Evolutionary conservation across 2,329 filamentous ascomycete species (phyloP).

Genomic region (Cladosporium sp.): DNA sequence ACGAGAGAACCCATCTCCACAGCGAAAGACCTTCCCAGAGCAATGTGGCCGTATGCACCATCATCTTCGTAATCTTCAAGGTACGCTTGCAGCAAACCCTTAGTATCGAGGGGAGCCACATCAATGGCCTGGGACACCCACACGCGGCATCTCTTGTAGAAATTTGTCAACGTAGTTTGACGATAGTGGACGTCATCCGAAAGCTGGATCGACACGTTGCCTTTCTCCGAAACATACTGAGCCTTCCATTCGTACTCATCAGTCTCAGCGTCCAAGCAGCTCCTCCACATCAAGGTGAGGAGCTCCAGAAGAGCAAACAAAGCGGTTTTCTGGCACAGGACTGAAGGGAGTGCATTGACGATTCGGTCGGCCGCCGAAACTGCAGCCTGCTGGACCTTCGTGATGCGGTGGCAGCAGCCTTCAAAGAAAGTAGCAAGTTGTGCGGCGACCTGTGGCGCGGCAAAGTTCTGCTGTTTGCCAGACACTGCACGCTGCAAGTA

Average conservation of each 20-base stretch:
- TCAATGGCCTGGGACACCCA: conserved; percentile 82
- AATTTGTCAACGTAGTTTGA: conserved; percentile 68
- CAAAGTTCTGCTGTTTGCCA: conserved; percentile 70
- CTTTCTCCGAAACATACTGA: conserved; percentile 70
- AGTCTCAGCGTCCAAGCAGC: conserved; percentile 88
- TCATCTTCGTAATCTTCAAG: conserved; percentile 93
- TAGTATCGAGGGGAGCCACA: conserved; percentile 85
- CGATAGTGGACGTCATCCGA: conserved; percentile 88
- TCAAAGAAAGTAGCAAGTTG: conserved; percentile 83
- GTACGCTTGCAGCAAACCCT: conserved; percentile 92
- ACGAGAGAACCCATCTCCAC: conserved; percentile 86
- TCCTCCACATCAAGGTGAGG: conserved; percentile 88
- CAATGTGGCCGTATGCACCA: conserved; percentile 83
- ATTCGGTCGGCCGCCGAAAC: conserved; percentile 79
- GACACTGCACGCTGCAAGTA: conserved; percentile 73
- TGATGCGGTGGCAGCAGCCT: conserved; percentile 88
- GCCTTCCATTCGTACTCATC: conserved; percentile 88
- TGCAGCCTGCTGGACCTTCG: conserved; percentile 84
- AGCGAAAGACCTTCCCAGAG: conserved; percentile 88
- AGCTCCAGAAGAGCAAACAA: conserved; percentile 90
- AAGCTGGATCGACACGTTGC: conserved; percentile 78
- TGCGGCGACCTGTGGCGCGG: conserved; percentile 83
- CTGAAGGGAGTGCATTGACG: conserved; percentile 77
- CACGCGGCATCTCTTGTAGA: conserved; percentile 68
- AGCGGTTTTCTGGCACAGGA: conserved; percentile 82